Base-by-base conservation (phyloP, 495 filamentous ascomycete genomes). In the Polyplosphaeria fusca region DNA sequence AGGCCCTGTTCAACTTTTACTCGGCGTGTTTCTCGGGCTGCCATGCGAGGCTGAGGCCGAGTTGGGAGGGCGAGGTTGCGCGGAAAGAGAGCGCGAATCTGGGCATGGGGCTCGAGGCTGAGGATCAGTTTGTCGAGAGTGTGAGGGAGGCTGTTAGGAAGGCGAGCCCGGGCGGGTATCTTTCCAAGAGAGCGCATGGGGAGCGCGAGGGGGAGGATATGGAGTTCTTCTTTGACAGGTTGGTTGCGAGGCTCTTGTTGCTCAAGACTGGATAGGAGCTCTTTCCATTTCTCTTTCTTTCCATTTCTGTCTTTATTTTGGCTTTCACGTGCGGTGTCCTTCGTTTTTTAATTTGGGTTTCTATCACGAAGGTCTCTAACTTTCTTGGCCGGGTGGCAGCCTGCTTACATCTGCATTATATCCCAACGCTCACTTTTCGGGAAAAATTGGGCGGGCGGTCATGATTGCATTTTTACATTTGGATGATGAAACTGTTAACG, bases 171-270 rank as follows among this genome's bases (percentile, higher is more conserved):
- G 46, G 24, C 0, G 41, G 30, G 7, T 67, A 67, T 59, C 43
- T 67, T 14, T 26, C 22, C 19, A 42, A 37, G 30, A 57, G 45
- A 40, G 48, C 46, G 23, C 55, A 27, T 5, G 57, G 13, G 18
- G 39, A 51, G 42, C 13, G 64, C 1, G 51, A 47, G 37, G 52
- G 45, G 7, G 58, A 58, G 1, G 58, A 55, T 38, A 59, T 65
- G 57, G 58, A 28, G n/a, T 59, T 42, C 13, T 65, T 59, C 46
- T 67, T 67, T 40, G 64, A 67, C 35, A 40, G 64, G 26, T 23
- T 64, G n/a, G 49, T 64, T 4, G 64, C 64, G 24, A 45, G 49
- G 53, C 43, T 67, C 13, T 54, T 67, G 40, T 7, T 62, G 7
- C 28, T 60, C 0, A 45, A 46, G 28, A 39, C 22, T 35, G 30